These are phyloP conservation scores for Syncephalastrum contaminatum DNA, from an alignment of 371 early-diverging fungal species.

Conservation along the genomic window DNA sequence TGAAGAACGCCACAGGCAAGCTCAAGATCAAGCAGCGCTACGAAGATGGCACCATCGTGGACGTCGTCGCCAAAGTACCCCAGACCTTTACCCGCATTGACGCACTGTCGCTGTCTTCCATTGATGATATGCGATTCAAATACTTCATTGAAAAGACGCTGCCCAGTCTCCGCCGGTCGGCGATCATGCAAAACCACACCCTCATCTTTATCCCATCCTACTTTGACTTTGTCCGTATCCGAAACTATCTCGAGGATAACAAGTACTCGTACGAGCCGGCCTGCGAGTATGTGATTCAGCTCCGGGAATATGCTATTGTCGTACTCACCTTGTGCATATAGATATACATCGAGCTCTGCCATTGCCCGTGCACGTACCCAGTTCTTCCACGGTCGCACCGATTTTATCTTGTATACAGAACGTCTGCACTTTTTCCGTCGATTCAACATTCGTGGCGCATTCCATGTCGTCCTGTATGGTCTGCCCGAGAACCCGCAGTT, in stretches of 20 bases:
- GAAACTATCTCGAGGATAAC: constrained; percentile 83
- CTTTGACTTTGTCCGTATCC: constrained; percentile 92
- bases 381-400: constrained; percentile 80
- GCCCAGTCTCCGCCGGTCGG: constrained; percentile 59
- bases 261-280: constrained; percentile 72
- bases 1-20: constrained; percentile 77
- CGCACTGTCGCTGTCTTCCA: constrained; percentile 52
- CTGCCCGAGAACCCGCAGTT: constrained; percentile 85
- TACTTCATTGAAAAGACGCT: constrained; percentile 79
- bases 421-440: constrained; percentile 93
- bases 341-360: constrained; percentile 65
- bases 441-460: constrained; percentile 80
- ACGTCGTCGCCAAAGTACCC: constrained; percentile 79
- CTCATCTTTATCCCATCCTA: constrained; percentile 93
- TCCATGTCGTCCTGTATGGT: constrained; percentile 87
- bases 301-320: too few species aligned
- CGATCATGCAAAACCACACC: constrained; percentile 68
- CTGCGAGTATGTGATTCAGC: constrained; percentile 65
- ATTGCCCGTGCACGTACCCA: constrained; percentile 74
- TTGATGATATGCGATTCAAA: constrained; percentile 82
- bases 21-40: constrained; percentile 64
- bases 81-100: constrained; percentile 79
- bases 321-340: too few species aligned
- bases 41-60: constrained; percentile 68
- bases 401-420: constrained; percentile 86